Evolutionary conservation across 2,329 filamentous ascomycete genomes (phyloP), one percentile per base, ranked within the genome.

Genomic region (Penicillium sp.): DNA sequence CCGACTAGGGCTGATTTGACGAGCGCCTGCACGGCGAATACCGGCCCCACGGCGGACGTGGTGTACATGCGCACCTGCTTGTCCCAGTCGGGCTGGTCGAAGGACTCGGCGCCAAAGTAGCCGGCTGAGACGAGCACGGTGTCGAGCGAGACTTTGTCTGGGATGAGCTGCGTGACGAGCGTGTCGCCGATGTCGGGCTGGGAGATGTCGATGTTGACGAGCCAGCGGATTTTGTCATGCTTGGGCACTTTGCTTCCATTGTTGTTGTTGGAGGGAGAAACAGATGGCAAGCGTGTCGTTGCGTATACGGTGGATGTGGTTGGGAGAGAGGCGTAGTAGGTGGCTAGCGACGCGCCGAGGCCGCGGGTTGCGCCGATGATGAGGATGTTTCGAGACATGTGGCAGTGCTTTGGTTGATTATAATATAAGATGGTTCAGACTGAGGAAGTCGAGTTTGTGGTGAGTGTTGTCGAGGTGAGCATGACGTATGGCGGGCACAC

Each of bases 31-130:
- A 88, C 78, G 52, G 90, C 76, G 66, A 90, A 87, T 5, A 87
- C 82, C 1, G 85, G 85, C 0, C 82, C 85, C 50, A 88, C 80
- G 11, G 83, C 79, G 55, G 80, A 86, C 5, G 79, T 85, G 46
- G 83, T 88, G 69, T 90, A 90, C 85, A 89, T 90, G 60, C 78
- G 81, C 50, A 88, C 78, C 69, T 90, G 78, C 30, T 84, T 82
- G 26, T 83, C 81, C 79, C 84, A 90, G 60, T 85, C 80, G 0
- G 86, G 86, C 1, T 83, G 77, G 52, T 79, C 72, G 57, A 89
- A 83, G 59, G 83, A 80, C 64, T 90, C 88, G 2, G 82, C 85
- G 20, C 77, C 79, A 65, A 91, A 90, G 68, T 86, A 84, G 7
- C 87, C 87, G 0, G 87, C 87, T 2, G 83, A 84, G 63, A 90